These are phyloP conservation scores for Mytilinidion resinicola DNA, from an alignment of 495 filamentous ascomycete species.

Conservation along the genomic window DNA sequence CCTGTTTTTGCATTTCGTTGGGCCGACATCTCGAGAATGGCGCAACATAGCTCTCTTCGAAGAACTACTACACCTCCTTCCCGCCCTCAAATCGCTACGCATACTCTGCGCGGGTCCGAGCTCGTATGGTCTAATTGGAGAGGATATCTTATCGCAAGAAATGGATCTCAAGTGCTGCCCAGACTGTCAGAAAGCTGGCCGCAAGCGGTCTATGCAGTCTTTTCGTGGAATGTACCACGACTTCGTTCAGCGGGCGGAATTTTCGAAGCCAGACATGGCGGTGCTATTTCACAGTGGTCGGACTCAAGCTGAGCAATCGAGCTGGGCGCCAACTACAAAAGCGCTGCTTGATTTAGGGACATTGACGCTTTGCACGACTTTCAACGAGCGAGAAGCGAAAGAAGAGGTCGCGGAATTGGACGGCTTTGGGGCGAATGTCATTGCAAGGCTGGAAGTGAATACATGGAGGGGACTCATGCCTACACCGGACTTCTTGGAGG, in stretches of 20 bases:
- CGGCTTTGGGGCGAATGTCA: slow-evolving; percentile 2
- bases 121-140: no score
- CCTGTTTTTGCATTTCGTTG: slow-evolving; percentile 10
- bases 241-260: slow-evolving; percentile 5
- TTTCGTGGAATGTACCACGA: slow-evolving; percentile 15
- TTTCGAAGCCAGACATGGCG: slow-evolving; percentile 7
- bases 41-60: slow-evolving; percentile 7
- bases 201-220: slow-evolving; percentile 2
- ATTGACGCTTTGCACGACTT: slow-evolving; percentile 12
- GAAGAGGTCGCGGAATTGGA: slow-evolving; percentile 4
- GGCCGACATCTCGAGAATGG: slow-evolving; percentile 9
- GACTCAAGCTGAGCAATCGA: slow-evolving; percentile 2
- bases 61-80: slow-evolving; percentile 13
- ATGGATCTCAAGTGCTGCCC: slow-evolving; percentile 10
- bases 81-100: slow-evolving; percentile 2
- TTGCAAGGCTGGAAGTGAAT: slow-evolving; percentile 5
- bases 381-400: slow-evolving; percentile 5
- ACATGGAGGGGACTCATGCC: slow-evolving; percentile 17
- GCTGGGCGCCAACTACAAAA: slow-evolving; percentile 14
- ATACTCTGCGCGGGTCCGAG: slow-evolving; percentile 6
- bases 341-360: neutral
- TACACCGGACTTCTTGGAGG: slow-evolving; percentile 13
- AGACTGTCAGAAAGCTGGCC: neutral
- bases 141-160: neutral
- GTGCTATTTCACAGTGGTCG: slow-evolving; percentile 14